Percentiles rank a stretch among this genome's conserved stretches.
Conservation (phyloP, 345 rosid genomes). For the Diplotaxis tenuifolia region DNA sequence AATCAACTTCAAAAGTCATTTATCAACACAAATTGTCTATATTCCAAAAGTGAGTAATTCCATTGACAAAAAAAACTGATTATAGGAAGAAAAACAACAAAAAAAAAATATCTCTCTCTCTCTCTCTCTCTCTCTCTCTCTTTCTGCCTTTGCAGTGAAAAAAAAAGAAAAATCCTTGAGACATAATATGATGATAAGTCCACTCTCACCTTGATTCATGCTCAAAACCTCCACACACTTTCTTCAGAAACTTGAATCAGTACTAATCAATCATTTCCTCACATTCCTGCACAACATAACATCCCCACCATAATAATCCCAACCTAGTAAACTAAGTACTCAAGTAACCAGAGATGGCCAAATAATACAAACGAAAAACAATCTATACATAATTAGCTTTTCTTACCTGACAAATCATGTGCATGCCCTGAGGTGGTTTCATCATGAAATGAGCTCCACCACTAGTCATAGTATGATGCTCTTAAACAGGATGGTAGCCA, state of each 20-base stretch:
- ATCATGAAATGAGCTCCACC: conserved; percentile 54
- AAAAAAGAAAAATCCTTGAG: conserved; percentile 6
- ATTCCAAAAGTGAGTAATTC: not conserved
- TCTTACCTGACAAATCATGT: conserved; percentile 44
- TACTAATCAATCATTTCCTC: conserved; percentile 44
- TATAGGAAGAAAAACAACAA: not conserved
- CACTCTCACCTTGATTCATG: conserved; percentile 28
- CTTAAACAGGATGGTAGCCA: conserved; percentile 51
- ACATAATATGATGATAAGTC: conserved; percentile 9
- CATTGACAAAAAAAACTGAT: not conserved
- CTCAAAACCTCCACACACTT: conserved; percentile 18
- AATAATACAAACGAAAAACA: not conserved
- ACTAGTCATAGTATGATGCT: conserved; percentile 40
- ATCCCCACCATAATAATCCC: not conserved
- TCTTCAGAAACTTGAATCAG: conserved; percentile 15
- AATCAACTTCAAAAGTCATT: not conserved
- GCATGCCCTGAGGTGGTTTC: conserved; percentile 49
- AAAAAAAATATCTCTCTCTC: not conserved
- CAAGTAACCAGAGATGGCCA: not conserved
- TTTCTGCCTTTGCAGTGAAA: conserved; percentile 26
- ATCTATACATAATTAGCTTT: not conserved
- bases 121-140: not conserved
- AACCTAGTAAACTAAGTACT: not conserved
- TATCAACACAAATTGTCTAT: conserved; percentile 1
- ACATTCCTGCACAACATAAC: conserved; percentile 45